phyloP scores from a whole-genome alignment of 2,329 filamentous ascomycete genomes.

The Fusarium nygamai region DNA sequence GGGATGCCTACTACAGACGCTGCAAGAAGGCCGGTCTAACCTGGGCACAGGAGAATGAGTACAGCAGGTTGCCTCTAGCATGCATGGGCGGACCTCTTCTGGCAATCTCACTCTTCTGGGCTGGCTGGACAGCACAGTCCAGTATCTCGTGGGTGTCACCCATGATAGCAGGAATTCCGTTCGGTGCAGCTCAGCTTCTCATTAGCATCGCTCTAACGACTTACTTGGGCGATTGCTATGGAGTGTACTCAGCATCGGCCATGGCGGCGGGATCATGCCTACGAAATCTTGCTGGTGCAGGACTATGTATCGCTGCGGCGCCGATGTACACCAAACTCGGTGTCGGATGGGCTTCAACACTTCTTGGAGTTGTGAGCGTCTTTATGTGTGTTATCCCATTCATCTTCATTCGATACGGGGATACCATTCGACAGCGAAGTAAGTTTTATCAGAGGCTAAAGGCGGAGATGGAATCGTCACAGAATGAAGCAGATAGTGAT shows the following conservation, averaged over 20 bases:
- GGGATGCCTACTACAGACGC: slow-evolving; percentile 19
- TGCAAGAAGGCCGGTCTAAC: neutral
- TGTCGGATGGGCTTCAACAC: slow-evolving; percentile 8
- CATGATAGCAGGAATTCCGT: slow-evolving; percentile 5
- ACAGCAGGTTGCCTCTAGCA: slow-evolving; percentile 28
- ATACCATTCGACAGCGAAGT: slow-evolving; percentile 3
- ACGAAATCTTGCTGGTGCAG: slow-evolving; percentile 3
- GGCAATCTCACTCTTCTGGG: slow-evolving; percentile 30
- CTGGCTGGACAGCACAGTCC: slow-evolving; percentile 25
- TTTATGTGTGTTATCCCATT: slow-evolving; percentile 18
- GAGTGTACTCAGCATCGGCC: slow-evolving; percentile 5
- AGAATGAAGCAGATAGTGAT: neutral
- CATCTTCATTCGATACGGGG: slow-evolving; percentile 3
- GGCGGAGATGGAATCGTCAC: neutral
- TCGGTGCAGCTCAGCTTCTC: slow-evolving; percentile 1
- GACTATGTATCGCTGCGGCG: slow-evolving; percentile 3
- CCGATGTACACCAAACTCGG: slow-evolving; percentile 10
- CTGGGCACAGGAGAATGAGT: slow-evolving; percentile 25
- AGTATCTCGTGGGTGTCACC: slow-evolving; percentile 8
- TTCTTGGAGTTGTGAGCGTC: neutral
- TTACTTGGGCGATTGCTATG: slow-evolving; percentile 4
- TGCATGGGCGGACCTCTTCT: slow-evolving; percentile 23
- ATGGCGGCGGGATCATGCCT: slow-evolving; percentile 5
- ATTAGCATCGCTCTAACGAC: slow-evolving; percentile 13
- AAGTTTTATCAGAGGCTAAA: slow-evolving; percentile 15